Base-by-base conservation (phyloP, 129 eudicot genomes). In the Scalesia atractyloides region DNA sequence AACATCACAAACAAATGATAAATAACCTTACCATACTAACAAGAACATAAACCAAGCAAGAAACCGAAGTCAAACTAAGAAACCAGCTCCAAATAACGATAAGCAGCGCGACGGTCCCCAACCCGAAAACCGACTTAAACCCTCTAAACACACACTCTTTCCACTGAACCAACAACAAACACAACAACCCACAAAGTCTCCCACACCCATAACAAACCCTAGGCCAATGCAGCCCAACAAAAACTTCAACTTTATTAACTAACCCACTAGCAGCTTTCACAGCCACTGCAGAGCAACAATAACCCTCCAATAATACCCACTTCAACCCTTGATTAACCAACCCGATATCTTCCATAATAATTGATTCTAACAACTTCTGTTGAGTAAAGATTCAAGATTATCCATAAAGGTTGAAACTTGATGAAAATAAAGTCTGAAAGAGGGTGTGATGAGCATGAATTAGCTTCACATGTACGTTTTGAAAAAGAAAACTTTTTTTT, bases 31-130 rank as follows among this genome's bases (percentile, higher is more conserved):
- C 98, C 96, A 87, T 73, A 73, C 96, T 87, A 74, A 87, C 80
- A 81, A 92, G 88, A 75, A 87, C 87, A 70, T 92, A 87, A 44
- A 84, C 61, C 69, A 92, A 79, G 72, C 92, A 92, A 46, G 96
- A 85, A 75, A 92, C 71, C 3, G 96, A 89, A 16, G 98, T 92
- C 87, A 92, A 79, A 72, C 98, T 85, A 39, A 92, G 80, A 61
- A 92, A 89, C 75, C 90, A 92, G 63, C 98, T 92, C 98, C 98
- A 92, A 83, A 92, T 83, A 10, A 92, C 87, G 49, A 92, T 68
- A 74, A 92, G 83, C 86, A 87, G 66, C 11, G 95, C 89, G 0
- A 88, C 88, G 1, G 98, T 84, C 16, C 89, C 89, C 76, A 92
- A 64, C 66, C 80, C 85, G 24, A 80, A 49, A 72, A 85, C 81